Conservation (phyloP, 768 basidiomycete species). For the Stropharia rugosoannulata region DNA sequence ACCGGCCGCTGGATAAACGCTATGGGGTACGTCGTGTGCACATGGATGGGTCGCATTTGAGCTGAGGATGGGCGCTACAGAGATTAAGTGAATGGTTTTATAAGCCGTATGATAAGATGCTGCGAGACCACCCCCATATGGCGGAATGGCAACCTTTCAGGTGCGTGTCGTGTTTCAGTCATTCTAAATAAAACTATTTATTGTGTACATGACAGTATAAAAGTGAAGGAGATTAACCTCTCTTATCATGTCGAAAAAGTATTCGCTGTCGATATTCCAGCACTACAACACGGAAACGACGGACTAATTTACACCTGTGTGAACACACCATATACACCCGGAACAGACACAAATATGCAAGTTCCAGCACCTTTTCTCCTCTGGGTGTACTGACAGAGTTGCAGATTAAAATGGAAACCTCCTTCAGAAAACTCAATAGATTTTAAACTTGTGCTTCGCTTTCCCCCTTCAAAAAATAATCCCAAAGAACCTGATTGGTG, state of each 20-base stretch:
- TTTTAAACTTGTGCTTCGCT: slow-evolving; percentile 94
- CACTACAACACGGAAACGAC: slow-evolving; percentile 88
- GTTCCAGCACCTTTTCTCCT: slow-evolving; percentile 21
- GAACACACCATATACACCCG: slow-evolving; percentile 77
- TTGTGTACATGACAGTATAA: slow-evolving; percentile 52
- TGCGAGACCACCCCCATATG: slow-evolving; percentile 69
- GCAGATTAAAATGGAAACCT: slow-evolving; percentile 97
- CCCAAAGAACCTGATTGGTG: slow-evolving; percentile 70
- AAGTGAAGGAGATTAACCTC: slow-evolving; percentile 82
- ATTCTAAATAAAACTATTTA: slow-evolving; percentile 3
- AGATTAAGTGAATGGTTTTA: slow-evolving; percentile 81
- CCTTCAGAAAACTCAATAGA: slow-evolving; percentile 98
- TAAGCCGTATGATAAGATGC: slow-evolving; percentile 73
- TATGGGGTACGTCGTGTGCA: slow-evolving; percentile 71
- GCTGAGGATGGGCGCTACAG: slow-evolving; percentile 34
- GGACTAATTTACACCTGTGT: slow-evolving; percentile 97
- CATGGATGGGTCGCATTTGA: not conserved
- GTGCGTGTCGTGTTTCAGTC: slow-evolving; percentile 45
- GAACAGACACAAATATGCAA: slow-evolving; percentile 88
- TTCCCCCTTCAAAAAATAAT: slow-evolving; percentile 63
- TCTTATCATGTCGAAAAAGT: slow-evolving; percentile 90
- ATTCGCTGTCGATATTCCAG: slow-evolving; percentile 79
- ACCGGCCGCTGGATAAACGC: slow-evolving; percentile 75
- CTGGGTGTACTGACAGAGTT: slow-evolving; percentile 5
- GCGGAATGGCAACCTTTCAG: slow-evolving; percentile 71